phyloP scores from a whole-genome alignment of 768 basidiomycete genomes.

The Amanita pallidorosea region DNA sequence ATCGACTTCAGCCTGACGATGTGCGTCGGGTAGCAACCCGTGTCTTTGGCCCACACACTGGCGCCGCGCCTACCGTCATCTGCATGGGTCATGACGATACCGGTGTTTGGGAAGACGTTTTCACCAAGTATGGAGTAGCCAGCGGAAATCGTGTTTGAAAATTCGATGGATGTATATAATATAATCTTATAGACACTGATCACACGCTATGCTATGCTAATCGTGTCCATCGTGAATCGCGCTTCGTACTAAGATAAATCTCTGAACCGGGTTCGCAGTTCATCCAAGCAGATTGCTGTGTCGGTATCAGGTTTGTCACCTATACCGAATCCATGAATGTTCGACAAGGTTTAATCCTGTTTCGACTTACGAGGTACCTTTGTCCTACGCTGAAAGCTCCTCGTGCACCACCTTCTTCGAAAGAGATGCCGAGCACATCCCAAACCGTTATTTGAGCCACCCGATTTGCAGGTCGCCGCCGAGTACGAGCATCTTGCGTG shows the following conservation, averaged over 20 bases:
- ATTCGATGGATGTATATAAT: neutral
- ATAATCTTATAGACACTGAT: neutral
- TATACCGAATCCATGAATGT: slow-evolving; percentile 9
- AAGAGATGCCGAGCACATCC: slow-evolving; percentile 50
- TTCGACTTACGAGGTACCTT: slow-evolving; percentile 48
- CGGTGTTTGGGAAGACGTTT: slow-evolving; percentile 49
- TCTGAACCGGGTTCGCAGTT: slow-evolving; percentile 44
- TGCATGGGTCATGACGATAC: slow-evolving; percentile 77
- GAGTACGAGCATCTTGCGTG: slow-evolving; percentile 51
- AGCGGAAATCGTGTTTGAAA: slow-evolving; percentile 5
- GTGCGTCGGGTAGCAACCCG: slow-evolving; percentile 68
- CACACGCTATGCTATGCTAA: slow-evolving; percentile 10
- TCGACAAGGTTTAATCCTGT: slow-evolving; percentile 2
- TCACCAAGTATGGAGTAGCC: slow-evolving; percentile 62
- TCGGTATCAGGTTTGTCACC: slow-evolving; percentile 65
- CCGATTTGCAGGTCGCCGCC: slow-evolving; percentile 39
- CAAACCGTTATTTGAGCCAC: slow-evolving; percentile 75
- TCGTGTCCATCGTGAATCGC: slow-evolving; percentile 54
- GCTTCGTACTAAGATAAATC: slow-evolving; percentile 59
- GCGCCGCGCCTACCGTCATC: slow-evolving; percentile 67
- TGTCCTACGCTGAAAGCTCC: slow-evolving; percentile 52
- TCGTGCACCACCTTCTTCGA: slow-evolving; percentile 38
- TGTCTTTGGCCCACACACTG: slow-evolving; percentile 56
- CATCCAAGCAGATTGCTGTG: slow-evolving; percentile 65
- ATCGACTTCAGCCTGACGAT: slow-evolving; percentile 58